A percentile compares a stretch with the other conserved stretches of the same genome.
Evolutionary conservation across 2,329 filamentous ascomycete genomes (phyloP).

Genomic region (Curvularia sp.): DNA sequence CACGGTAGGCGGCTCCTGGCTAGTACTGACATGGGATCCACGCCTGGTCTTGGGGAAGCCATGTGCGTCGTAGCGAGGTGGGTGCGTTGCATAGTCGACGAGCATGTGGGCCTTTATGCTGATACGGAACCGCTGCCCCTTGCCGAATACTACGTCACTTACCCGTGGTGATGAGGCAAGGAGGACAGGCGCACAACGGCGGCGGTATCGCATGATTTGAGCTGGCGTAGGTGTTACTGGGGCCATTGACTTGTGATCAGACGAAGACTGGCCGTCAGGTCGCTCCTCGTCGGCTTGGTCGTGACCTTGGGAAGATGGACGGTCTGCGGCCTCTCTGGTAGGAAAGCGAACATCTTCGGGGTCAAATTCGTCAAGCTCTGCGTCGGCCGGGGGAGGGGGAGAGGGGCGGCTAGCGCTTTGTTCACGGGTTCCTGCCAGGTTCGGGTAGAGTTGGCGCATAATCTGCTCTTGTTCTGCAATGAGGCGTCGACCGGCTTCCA

Average conservation of each 20-base stretch:
- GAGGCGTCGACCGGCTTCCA: constrained; percentile 48
- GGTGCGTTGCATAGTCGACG: constrained; percentile 51
- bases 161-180: constrained; percentile 54
- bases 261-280: constrained; percentile 25
- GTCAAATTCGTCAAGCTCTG: constrained; percentile 48
- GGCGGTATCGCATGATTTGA: constrained; percentile 55
- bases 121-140: constrained; percentile 54
- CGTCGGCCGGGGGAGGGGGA: constrained; percentile 30
- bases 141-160: constrained; percentile 54
- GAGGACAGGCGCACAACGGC: constrained; percentile 56
- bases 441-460: constrained; percentile 56
- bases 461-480: constrained; percentile 59
- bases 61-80: constrained; percentile 55
- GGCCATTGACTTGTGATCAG: constrained; percentile 45
- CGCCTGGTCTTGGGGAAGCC: constrained; percentile 41
- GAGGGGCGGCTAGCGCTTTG: constrained; percentile 19
- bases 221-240: constrained; percentile 40
- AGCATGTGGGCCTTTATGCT: constrained; percentile 53
- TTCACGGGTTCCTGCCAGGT: constrained; percentile 41
- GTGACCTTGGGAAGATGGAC: constrained; percentile 27
- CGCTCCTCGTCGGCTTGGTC: constrained; percentile 29
- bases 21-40: constrained; percentile 17
- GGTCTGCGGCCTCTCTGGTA: constrained; percentile 25
- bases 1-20: constrained; percentile 5
- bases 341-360: constrained; percentile 49